Evolutionary conservation across 192 early-diverging fungal species (phyloP).

Genomic region (Backusella mclennaniae): DNA sequence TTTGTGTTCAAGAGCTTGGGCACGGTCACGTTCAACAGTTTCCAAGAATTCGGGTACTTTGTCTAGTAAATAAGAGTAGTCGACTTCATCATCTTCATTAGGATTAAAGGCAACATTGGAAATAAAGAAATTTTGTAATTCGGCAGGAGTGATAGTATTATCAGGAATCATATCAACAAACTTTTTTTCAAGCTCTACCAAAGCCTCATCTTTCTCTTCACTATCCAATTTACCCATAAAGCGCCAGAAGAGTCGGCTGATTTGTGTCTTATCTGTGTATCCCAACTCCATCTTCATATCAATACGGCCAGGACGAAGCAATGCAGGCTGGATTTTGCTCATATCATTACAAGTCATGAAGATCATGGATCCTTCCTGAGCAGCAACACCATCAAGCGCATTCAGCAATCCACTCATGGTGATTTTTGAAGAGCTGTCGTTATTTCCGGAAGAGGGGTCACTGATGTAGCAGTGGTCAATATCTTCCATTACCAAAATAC

Average conservation of each 20-base stretch:
- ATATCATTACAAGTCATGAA: conserved; percentile 54
- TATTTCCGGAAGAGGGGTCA: conserved; percentile 24
- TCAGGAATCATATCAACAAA: conserved; percentile 21
- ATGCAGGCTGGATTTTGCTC: conserved; percentile 44
- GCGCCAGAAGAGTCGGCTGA: conserved; percentile 38
- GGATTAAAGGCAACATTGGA: conserved; percentile 10
- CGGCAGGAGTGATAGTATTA: conserved; percentile 24
- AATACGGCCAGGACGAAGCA: conserved; percentile 54
- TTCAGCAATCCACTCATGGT: conserved; percentile 50
- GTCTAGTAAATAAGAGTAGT: conserved; percentile 6
- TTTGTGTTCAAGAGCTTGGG: conserved; percentile 21
- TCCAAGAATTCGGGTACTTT: conserved; percentile 22
- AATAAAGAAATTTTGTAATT: conserved; percentile 36
- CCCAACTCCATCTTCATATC: conserved; percentile 52
- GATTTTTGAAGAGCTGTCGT: conserved; percentile 1
- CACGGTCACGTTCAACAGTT: conserved; percentile 23
- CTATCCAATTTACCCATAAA: conserved; percentile 12
- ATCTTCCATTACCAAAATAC: conserved; percentile 58
- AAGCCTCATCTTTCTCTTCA: background rate
- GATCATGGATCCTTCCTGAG: conserved; percentile 48
- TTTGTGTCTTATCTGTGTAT: conserved; percentile 44
- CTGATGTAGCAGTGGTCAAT: conserved; percentile 35
- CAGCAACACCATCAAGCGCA: conserved; percentile 51
- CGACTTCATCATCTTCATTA: background rate
- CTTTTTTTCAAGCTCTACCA: background rate